Conservation (phyloP, 1,139 yeast species). For the Yamadazyma sp. region DNA sequence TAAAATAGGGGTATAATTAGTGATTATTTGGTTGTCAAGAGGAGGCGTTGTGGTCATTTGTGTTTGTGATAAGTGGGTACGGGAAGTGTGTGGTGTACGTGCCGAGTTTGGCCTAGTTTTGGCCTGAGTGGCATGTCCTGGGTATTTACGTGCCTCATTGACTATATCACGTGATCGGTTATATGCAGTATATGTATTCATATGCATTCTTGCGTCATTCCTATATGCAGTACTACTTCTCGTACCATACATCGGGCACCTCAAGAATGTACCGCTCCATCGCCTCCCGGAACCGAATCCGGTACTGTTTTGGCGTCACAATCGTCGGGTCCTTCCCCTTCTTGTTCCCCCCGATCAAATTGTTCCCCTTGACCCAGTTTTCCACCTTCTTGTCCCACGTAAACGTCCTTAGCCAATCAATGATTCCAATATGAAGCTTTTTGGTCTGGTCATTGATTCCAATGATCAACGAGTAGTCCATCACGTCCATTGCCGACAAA, state of each 20-base stretch:
- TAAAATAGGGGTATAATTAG: background rate
- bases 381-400: conserved; percentile 99
- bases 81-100: too few species aligned
- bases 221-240: conserved; percentile 24
- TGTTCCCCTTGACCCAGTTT: conserved; percentile 95
- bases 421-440: conserved; percentile 84
- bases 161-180: too few species aligned
- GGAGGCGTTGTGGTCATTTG: too few species aligned
- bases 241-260: conserved; percentile 89
- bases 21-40: too few species aligned
- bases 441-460: conserved; percentile 72
- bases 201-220: too few species aligned
- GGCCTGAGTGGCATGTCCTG: too few species aligned
- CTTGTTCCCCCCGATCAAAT: conserved; percentile 73
- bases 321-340: conserved; percentile 95
- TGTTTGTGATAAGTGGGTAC: too few species aligned
- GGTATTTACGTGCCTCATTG: too few species aligned
- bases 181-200: too few species aligned
- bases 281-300: conserved; percentile 92
- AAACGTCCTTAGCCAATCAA: conserved; percentile 91
- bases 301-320: conserved; percentile 93
- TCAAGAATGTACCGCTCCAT: conserved; percentile 94
- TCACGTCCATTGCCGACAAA: conserved; percentile 94
- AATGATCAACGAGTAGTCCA: conserved; percentile 95
- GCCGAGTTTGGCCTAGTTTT: too few species aligned